phyloP scores from a whole-genome alignment of 163 green algal genomes.

The Coccomyxa subellipsoidea region DNA sequence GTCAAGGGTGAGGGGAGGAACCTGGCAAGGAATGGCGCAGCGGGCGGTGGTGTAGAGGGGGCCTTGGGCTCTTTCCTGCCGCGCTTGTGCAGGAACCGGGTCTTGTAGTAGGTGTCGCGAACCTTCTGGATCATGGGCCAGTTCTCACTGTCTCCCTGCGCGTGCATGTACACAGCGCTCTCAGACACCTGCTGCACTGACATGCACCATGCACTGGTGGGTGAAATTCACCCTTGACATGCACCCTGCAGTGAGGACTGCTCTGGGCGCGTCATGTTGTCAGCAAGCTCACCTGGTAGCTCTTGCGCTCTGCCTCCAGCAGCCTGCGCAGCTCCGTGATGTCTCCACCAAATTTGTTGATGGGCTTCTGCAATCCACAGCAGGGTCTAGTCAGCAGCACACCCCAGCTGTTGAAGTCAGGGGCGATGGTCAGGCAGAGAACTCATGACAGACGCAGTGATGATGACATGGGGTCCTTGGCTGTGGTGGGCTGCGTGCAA shows the following conservation, averaged over 20 bases:
- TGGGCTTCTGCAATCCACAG: neutral
- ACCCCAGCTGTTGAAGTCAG: too few relatives aligned
- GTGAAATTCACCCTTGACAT: too few relatives aligned
- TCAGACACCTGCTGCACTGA: neutral
- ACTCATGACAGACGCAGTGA: too few relatives aligned
- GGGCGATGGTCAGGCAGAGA: too few relatives aligned
- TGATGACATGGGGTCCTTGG: too few relatives aligned
- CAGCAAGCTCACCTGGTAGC: neutral
- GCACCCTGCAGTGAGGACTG: neutral
- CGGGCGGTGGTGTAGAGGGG: neutral
- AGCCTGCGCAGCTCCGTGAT: neutral
- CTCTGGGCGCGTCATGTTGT: neutral
- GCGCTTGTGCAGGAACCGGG: neutral
- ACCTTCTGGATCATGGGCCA: neutral
- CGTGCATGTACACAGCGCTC: neutral
- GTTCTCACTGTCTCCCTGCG: neutral
- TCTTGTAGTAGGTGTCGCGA: neutral
- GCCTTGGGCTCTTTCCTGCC: neutral
- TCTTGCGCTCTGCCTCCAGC: neutral
- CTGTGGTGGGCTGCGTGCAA: too few relatives aligned
- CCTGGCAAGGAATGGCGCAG: neutral
- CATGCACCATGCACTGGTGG: neutral
- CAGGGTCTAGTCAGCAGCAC: too few relatives aligned
- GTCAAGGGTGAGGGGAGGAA: neutral
- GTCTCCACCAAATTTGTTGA: neutral